phyloP scores from a whole-genome alignment of 2,329 filamentous ascomycete species.

The Mycosphaerella arachidis region DNA sequence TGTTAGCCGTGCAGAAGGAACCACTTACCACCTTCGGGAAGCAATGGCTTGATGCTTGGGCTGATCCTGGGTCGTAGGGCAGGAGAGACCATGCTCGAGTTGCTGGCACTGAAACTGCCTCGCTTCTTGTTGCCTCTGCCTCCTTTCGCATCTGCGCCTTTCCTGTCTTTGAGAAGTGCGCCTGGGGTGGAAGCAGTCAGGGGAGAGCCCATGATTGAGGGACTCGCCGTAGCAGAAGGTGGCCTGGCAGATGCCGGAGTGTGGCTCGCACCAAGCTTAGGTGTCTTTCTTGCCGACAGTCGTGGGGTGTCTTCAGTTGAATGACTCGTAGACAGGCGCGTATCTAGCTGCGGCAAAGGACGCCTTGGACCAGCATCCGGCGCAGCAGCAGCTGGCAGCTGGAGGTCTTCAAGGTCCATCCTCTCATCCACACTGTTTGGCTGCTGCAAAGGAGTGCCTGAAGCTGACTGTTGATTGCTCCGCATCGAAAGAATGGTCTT shows the following conservation, averaged over 20 bases:
- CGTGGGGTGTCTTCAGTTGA: conserved; percentile 52
- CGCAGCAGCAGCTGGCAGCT: conserved; percentile 68
- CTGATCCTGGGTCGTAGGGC: conserved; percentile 85
- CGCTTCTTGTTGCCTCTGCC: conserved; percentile 60
- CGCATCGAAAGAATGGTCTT: conserved; percentile 32
- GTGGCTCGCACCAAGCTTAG: conserved; percentile 57
- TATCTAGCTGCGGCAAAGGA: conserved; percentile 49
- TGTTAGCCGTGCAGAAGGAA: neutral
- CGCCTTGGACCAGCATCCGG: conserved; percentile 24
- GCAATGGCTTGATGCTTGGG: conserved; percentile 85
- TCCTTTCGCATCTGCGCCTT: conserved; percentile 35
- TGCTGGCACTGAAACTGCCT: conserved; percentile 51
- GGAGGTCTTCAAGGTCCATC: conserved; percentile 53
- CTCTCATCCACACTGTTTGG: conserved; percentile 6
- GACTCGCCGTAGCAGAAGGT: conserved; percentile 44
- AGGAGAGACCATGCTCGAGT: conserved; percentile 75
- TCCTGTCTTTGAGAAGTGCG: conserved; percentile 27
- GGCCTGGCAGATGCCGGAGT: conserved; percentile 39
- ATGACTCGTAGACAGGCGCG: conserved; percentile 38
- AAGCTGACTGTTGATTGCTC: conserved; percentile 1
- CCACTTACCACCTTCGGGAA: conserved; percentile 63
- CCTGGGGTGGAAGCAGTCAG: conserved; percentile 43
- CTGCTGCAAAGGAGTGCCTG: neutral
- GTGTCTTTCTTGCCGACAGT: conserved; percentile 63
- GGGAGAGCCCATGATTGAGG: conserved; percentile 44